Evolutionary conservation across 805 yeast species (phyloP), one percentile per base, ranked within the genome.

Genomic region (Saturnispora hagleri): DNA sequence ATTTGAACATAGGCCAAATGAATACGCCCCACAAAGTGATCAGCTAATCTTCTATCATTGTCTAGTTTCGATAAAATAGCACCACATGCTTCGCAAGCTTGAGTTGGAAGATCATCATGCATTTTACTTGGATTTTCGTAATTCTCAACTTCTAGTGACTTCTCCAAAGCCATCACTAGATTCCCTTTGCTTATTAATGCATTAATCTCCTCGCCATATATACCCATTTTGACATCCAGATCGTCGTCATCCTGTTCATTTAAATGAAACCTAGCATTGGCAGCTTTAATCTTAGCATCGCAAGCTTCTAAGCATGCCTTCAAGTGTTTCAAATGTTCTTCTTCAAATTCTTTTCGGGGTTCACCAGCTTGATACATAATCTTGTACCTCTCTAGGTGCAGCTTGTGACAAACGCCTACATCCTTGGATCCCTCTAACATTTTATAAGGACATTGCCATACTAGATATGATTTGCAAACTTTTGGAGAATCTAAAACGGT

Each of bases 81-180:
- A 1, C 96, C 96, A 68, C 98, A 90, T 1, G 80, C 81, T 56
- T 80, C 86, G 67, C 98, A 90, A 1, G 88, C 95, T 65, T 89
- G 97, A 45, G 51, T 49, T 26, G 51, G 47, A 12, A 38, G n/a
- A 18, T 24, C 42, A 7, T 48, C 35, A 28, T 22, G 41, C 13
- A 34, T 20, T 9, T 24, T 43, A n/a, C 33, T 20, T 18, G 24
- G 20, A 9, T 35, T 35, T 26, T 43, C 43, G 35, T 41, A 20
- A 15, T 34, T 48, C 9, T 36, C 24, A n/a, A n/a, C 24, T 42
- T 48, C 34, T 15, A 40, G 15, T 24, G 43, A 22, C 7, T 27
- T 18, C 17, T 49, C 47, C 22, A 49, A 24, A 4, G 51, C 51
- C 33, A 20, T 26, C 26, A 22, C 17, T 10, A 47, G 4, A 17